phyloP scores from a whole-genome alignment of 2,329 filamentous ascomycete species.

The Lachnellula hyalina region DNA sequence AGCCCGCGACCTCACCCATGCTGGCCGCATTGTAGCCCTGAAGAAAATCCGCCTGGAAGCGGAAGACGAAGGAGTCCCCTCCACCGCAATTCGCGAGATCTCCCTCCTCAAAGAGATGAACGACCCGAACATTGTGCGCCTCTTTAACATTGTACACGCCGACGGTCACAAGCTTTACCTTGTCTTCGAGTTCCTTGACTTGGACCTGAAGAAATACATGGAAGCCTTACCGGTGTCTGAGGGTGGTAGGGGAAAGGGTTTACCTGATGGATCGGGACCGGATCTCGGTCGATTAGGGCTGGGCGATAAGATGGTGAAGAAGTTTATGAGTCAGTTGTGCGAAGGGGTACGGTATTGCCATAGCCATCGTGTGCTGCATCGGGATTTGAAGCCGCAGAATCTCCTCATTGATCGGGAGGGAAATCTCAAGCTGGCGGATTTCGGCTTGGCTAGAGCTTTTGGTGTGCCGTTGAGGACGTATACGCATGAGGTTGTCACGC shows the following conservation, averaged over 20 bases:
- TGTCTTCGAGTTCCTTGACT: constrained; percentile 85
- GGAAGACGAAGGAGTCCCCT: constrained; percentile 90
- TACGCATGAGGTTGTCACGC: constrained; percentile 89
- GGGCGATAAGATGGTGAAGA: constrained; percentile 77
- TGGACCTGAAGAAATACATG: constrained; percentile 96
- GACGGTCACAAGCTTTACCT: constrained; percentile 94
- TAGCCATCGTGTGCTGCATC: constrained; percentile 78
- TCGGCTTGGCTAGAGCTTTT: constrained; percentile 83
- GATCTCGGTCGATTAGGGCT: constrained; percentile 64
- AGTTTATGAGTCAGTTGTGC: constrained; percentile 86
- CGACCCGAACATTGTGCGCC: constrained; percentile 81
- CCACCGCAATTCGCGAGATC: constrained; percentile 90
- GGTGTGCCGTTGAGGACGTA: constrained; percentile 88
- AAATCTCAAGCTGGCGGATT: constrained; percentile 87
- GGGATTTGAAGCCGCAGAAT: constrained; percentile 88
- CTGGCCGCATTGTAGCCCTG: constrained; percentile 80
- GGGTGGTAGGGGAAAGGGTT: constrained; percentile 76
- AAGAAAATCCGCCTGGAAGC: constrained; percentile 96
- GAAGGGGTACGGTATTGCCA: constrained; percentile 85
- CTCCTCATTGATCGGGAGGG: constrained; percentile 80
- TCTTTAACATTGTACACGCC: constrained; percentile 89
- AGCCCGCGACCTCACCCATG: constrained; percentile 76
- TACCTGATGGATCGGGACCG: constrained; percentile 69
- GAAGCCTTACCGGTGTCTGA: constrained; percentile 79
- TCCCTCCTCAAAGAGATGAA: constrained; percentile 92